Conservation (phyloP, 192 early-diverging fungal genomes). For the Radiomyces spectabilis region DNA sequence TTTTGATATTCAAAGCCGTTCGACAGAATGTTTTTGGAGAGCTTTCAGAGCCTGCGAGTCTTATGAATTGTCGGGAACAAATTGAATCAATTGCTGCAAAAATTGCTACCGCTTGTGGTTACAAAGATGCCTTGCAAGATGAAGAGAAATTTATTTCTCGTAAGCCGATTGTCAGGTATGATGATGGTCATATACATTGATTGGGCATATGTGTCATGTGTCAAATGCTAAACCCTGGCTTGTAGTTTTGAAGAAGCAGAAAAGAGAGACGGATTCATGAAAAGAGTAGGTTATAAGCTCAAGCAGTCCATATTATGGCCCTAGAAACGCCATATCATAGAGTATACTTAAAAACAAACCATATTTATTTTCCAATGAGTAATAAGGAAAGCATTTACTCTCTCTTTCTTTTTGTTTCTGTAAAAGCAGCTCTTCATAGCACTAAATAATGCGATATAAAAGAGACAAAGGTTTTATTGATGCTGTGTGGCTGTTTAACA, state of each 20-base stretch:
- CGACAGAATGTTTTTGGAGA: conserved; percentile 33
- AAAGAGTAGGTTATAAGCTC: conserved; percentile 30
- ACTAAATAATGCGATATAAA: too few relatives aligned
- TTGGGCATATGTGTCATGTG: neutral
- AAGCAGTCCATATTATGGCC: conserved; percentile 35
- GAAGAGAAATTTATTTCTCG: conserved; percentile 19
- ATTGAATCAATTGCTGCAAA: conserved; percentile 25
- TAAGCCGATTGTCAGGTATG: conserved; percentile 33
- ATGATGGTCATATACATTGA: neutral
- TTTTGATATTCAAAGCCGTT: conserved; percentile 32
- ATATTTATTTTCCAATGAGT: too few relatives aligned
- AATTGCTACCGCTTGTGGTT: conserved; percentile 21
- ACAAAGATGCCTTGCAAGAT: neutral
- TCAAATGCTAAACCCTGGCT: neutral
- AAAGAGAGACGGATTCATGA: conserved; percentile 29
- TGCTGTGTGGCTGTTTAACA: too few relatives aligned
- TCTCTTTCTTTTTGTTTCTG: too few relatives aligned
- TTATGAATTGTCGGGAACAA: conserved; percentile 19
- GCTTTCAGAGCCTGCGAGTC: conserved; percentile 8
- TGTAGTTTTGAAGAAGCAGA: conserved; percentile 30
- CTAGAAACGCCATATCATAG: too few relatives aligned
- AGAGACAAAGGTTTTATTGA: too few relatives aligned
- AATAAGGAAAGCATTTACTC: too few relatives aligned
- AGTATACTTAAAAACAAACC: too few relatives aligned
- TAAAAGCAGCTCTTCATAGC: too few relatives aligned